Percentiles rank a stretch among this genome's conserved stretches.
Conservation (phyloP, 2,329 filamentous ascomycete genomes). For the Hypoxylon sp. region DNA sequence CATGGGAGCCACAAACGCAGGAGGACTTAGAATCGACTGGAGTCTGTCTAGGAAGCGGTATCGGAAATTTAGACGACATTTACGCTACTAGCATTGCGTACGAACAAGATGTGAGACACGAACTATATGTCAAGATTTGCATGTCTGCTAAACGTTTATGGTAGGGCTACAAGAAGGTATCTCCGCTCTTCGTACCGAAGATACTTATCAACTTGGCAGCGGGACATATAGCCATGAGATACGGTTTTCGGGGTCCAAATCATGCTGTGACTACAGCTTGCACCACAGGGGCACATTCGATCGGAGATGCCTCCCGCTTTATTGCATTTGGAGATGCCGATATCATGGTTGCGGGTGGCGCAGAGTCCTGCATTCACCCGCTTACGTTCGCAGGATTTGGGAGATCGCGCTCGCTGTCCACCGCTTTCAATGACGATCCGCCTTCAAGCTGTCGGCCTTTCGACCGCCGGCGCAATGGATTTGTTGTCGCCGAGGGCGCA, state of each 20-base stretch:
- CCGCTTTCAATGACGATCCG: constrained; percentile 82
- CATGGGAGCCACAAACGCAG: constrained; percentile 75
- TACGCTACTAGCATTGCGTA: constrained; percentile 87
- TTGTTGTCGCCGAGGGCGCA: constrained; percentile 94
- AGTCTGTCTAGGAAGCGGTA: constrained; percentile 93
- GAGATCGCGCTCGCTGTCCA: constrained; percentile 87
- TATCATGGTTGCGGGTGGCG: constrained; percentile 95
- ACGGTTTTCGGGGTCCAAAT: constrained; percentile 91
- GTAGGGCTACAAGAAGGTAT: constrained; percentile 92
- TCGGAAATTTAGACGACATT: constrained; percentile 92
- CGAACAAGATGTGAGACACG: constrained; percentile 73
- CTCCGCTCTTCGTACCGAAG: constrained; percentile 92
- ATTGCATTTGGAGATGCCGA: constrained; percentile 92
- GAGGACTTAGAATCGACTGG: constrained; percentile 83
- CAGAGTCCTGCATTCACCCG: constrained; percentile 96
- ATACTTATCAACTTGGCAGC: constrained; percentile 95
- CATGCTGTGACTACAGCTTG: constrained; percentile 95
- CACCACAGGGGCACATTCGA: constrained; percentile 94
- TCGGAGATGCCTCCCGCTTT: constrained; percentile 94
- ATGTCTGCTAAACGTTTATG: constrained; percentile 27
- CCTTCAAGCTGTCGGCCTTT: constrained; percentile 85
- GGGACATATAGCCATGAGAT: constrained; percentile 93
- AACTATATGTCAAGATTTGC: constrained; percentile 9
- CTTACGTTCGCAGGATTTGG: constrained; percentile 93
- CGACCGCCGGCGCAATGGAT: constrained; percentile 83